These are phyloP conservation scores for Entoloma clypeatum DNA, from an alignment of 1,284 basidiomycete species.

Conservation along the genomic window DNA sequence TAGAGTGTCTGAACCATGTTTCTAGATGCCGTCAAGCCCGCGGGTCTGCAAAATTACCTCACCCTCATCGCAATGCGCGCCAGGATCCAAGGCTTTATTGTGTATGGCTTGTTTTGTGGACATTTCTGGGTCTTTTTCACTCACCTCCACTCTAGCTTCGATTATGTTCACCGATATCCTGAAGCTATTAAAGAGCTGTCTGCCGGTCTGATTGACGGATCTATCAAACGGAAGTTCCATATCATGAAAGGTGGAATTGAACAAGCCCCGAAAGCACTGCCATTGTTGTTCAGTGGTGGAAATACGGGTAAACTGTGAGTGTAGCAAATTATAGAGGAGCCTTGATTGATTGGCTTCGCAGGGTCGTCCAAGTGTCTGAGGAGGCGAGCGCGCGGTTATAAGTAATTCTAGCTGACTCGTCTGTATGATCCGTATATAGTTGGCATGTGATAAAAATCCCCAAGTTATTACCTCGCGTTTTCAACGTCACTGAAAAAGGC, in stretches of 20 bases:
- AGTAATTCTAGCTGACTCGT: too few relatives aligned
- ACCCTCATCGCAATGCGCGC: slow-evolving; percentile 75
- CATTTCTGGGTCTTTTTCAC: slow-evolving; percentile 6
- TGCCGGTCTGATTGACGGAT: slow-evolving; percentile 59
- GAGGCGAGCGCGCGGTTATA: slow-evolving; percentile 33
- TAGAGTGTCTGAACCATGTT: slow-evolving; percentile 1
- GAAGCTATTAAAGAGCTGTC: slow-evolving; percentile 54
- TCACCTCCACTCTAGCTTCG: slow-evolving; percentile 42
- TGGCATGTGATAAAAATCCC: too few relatives aligned
- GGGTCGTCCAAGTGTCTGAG: slow-evolving; percentile 49
- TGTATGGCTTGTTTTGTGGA: slow-evolving; percentile 41
- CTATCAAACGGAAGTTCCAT: slow-evolving; percentile 80
- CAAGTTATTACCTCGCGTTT: too few relatives aligned
- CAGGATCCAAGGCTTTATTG: slow-evolving; percentile 80
- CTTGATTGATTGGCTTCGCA: slow-evolving; percentile 20
- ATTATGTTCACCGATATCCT: slow-evolving; percentile 58
- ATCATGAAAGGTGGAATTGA: slow-evolving; percentile 69
- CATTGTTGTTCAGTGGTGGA: slow-evolving; percentile 72
- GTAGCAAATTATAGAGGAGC: not conserved
- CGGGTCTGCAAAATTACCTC: slow-evolving; percentile 57
- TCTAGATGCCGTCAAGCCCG: slow-evolving; percentile 50
- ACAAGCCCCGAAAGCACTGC: slow-evolving; percentile 64
- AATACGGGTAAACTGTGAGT: slow-evolving; percentile 83
- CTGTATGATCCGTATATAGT: slow-evolving; percentile 2
- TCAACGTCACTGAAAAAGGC: too few relatives aligned